Percentiles rank a stretch among this genome's conserved stretches.
Evolutionary conservation across 2,329 filamentous ascomycete species (phyloP).

Genomic region (Arthroderma sp.): DNA sequence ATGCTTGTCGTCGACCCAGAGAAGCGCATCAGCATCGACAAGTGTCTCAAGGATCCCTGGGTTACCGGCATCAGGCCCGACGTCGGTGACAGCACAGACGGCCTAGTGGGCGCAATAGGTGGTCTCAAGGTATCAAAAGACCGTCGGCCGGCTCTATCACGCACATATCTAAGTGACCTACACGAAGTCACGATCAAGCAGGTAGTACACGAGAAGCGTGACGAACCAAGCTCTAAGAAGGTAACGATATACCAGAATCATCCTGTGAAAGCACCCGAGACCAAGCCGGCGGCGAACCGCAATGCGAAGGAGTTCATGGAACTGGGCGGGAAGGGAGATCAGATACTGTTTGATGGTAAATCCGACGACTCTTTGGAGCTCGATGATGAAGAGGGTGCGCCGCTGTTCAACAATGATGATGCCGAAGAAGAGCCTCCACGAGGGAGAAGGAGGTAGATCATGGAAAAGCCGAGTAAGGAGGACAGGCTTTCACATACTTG

Average conservation of each 20-base stretch:
- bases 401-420: constrained; percentile 48
- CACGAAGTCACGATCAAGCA: constrained; percentile 58
- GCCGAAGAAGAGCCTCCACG: neutral
- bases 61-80: constrained; percentile 50
- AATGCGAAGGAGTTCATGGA: constrained; percentile 66
- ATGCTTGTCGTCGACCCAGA: constrained; percentile 88
- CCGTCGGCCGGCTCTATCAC: constrained; percentile 66
- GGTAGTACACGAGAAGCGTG: neutral
- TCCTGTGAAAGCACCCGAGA: constrained; percentile 37
- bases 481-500: neutral
- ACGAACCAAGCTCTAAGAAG: neutral
- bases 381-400: constrained; percentile 71
- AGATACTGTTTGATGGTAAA: constrained; percentile 51
- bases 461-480: neutral
- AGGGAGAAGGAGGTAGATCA: neutral
- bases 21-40: constrained; percentile 73
- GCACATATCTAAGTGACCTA: constrained; percentile 70
- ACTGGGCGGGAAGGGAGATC: constrained; percentile 76
- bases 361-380: constrained; percentile 61
- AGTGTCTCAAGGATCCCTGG: constrained; percentile 89
- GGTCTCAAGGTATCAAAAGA: constrained; percentile 65
- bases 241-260: neutral
- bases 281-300: constrained; percentile 54
- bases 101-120: constrained; percentile 74
- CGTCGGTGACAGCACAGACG: constrained; percentile 77